Percentiles rank a stretch among this genome's conserved stretches.
Evolutionary conservation across 192 early-diverging fungal species (phyloP).

Genomic region (Diversispora epigaea): DNA sequence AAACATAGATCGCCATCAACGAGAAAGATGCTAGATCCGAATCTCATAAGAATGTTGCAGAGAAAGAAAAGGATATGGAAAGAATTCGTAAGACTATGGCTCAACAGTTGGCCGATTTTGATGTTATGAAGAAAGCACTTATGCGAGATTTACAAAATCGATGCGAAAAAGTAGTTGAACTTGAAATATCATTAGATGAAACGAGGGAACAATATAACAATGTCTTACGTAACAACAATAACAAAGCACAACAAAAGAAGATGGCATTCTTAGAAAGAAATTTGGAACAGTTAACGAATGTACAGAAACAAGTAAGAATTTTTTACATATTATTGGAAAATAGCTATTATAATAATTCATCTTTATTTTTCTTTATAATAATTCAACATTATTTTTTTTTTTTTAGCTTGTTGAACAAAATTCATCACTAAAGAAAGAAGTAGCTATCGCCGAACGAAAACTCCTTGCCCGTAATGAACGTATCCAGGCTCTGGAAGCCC

Average conservation of each 20-base stretch:
- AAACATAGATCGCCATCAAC: slow-evolving; percentile 6
- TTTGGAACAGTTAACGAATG: slow-evolving; percentile 91
- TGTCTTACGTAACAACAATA: slow-evolving; percentile 80
- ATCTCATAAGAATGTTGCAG: slow-evolving; percentile 48
- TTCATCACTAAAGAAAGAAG: slow-evolving; percentile 92
- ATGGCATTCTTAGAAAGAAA: slow-evolving; percentile 98
- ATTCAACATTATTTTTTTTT: not conserved
- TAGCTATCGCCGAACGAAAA: slow-evolving; percentile 87
- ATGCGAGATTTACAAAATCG: slow-evolving; percentile 98
- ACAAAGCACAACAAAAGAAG: slow-evolving; percentile 88
- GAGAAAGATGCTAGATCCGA: slow-evolving; percentile 11
- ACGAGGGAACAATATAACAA: slow-evolving; percentile 90
- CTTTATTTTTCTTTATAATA: not conserved
- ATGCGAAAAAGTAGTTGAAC: slow-evolving; percentile 97
- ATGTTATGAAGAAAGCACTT: slow-evolving; percentile 97
- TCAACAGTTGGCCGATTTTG: slow-evolving; percentile 87
- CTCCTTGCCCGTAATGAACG: slow-evolving; percentile 89
- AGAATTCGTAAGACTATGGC: slow-evolving; percentile 76
- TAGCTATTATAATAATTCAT: not conserved
- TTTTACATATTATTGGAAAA: not conserved
- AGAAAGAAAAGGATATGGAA: slow-evolving; percentile 76
- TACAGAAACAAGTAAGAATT: slow-evolving; percentile 76
- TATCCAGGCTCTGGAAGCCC: slow-evolving; percentile 83
- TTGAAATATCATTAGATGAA: slow-evolving; percentile 96
- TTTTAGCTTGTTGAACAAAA: slow-evolving; percentile 91